Percentiles rank a stretch among this genome's conserved stretches.
phyloP scores from a whole-genome alignment of 2,329 filamentous ascomycete genomes.

The Eutypa lata region DNA sequence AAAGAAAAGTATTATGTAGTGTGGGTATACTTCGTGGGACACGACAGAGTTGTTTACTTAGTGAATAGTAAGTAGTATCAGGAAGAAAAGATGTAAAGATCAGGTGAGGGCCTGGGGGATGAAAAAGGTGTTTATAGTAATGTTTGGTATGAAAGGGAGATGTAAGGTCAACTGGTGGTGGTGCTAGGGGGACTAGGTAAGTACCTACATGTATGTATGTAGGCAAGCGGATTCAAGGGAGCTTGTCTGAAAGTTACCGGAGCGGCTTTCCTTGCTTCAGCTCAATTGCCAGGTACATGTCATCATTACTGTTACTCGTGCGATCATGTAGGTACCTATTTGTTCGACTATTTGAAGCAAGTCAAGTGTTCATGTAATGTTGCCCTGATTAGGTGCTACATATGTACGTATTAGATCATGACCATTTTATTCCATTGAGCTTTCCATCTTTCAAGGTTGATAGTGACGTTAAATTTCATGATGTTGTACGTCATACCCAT shows the following conservation, averaged over 20 bases:
- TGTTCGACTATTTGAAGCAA: background rate
- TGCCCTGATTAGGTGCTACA: background rate
- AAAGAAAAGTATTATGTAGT: background rate
- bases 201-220: background rate
- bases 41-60: background rate
- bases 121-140: background rate
- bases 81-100: background rate
- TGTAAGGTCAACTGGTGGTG: background rate
- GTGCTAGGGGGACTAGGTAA: background rate
- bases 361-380: no score
- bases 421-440: background rate
- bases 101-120: background rate
- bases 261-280: no score
- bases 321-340: background rate
- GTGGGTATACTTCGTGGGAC: background rate
- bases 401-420: background rate
- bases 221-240: no score
- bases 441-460: background rate
- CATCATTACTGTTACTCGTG: background rate
- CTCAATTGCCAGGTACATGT: background rate
- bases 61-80: background rate
- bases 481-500: background rate
- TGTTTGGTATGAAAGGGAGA: background rate
- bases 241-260: no score
- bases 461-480: background rate